Evolutionary conservation across 306 rosid genomes (phyloP), one percentile per base, ranked within the genome.

Genomic region (Medicago ruthenica): DNA sequence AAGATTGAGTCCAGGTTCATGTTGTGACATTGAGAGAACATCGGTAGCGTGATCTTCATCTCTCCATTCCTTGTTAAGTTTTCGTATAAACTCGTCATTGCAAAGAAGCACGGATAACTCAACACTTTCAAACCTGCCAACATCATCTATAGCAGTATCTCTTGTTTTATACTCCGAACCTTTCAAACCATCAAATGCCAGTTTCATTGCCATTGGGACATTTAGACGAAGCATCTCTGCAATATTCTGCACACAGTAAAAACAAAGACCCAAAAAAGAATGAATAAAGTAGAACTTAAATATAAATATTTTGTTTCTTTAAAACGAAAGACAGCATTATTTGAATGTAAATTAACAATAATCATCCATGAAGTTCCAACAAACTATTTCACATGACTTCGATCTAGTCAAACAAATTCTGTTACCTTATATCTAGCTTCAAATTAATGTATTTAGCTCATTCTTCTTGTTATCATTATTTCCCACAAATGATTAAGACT

Each of bases 51-150:
- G 88, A 85, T 94, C 98, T 86, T 92, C 96, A 47, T 83, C 90
- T 85, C 98, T 87, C 98, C 96, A 95, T 76, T 95, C 98, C 76
- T 86, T 92, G 64, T 95, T 95, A 61, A 89, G 93, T 80, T 92
- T 90, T 13, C 80, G 75, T 54, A 94, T 94, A 84, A 95, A 89
- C 24, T 86, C 86, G 24, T 95, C 96, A 17, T 95, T 87, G 76
- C 93, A 92, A 61, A 95, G 91, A 79, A 95, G 89, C 83, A 92
- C 84, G 1, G 91, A 87, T 79, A 95, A 66, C 87, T 95, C 97
- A 41, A 84, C 91, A 71, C 90, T 88, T 55, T 92, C 86, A 47
- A 85, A 94, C 27, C 87, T 87, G 45, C 92, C 98, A 76, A 90
- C 88, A 42, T 89, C 93, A 34, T 58, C 71, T 55, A 95, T 89